These are phyloP conservation scores for Orbilia ellipsospora DNA, from an alignment of 2,329 filamentous ascomycete genomes.

Conservation along the genomic window DNA sequence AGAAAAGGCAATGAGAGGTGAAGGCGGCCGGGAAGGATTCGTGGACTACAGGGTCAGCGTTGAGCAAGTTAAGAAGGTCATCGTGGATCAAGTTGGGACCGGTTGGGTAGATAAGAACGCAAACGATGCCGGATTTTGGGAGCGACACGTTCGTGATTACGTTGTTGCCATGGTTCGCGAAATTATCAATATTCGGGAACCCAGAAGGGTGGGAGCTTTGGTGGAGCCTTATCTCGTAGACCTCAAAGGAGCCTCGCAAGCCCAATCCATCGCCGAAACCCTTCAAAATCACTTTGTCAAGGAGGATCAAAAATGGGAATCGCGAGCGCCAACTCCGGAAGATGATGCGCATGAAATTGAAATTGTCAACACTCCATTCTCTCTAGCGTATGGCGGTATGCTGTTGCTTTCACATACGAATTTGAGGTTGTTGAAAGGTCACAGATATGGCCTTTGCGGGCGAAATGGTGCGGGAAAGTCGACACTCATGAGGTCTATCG, in stretches of 20 bases:
- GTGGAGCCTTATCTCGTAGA: constrained; percentile 80
- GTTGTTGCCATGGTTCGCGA: constrained; percentile 86
- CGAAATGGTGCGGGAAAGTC: constrained; percentile 98
- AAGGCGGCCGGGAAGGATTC: constrained; percentile 71
- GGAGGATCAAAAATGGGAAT: constrained; percentile 72
- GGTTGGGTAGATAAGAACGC: constrained; percentile 64
- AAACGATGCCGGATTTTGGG: constrained; percentile 60
- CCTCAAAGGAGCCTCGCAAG: constrained; percentile 72
- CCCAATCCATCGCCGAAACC: constrained; percentile 74
- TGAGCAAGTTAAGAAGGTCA: constrained; percentile 57
- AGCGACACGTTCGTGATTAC: constrained; percentile 71
- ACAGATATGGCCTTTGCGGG: constrained; percentile 95
- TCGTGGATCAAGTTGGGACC: constrained; percentile 24
- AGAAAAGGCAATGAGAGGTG: constrained; percentile 85
- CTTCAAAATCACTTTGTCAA: constrained; percentile 82
- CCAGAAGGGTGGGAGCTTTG: constrained; percentile 75
- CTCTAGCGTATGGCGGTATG: constrained; percentile 97
- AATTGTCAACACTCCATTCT: constrained; percentile 98
- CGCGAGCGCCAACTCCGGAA: constrained; percentile 64
- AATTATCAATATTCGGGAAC: constrained; percentile 83
- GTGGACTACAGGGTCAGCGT: constrained; percentile 59
- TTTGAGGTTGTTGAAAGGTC: constrained; percentile 90
- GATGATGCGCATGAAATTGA: constrained; percentile 93
- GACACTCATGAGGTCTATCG: constrained; percentile 97
- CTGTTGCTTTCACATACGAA: constrained; percentile 96